Conservation (phyloP, 2,329 filamentous ascomycete genomes). For the Rutstroemia sp. region DNA sequence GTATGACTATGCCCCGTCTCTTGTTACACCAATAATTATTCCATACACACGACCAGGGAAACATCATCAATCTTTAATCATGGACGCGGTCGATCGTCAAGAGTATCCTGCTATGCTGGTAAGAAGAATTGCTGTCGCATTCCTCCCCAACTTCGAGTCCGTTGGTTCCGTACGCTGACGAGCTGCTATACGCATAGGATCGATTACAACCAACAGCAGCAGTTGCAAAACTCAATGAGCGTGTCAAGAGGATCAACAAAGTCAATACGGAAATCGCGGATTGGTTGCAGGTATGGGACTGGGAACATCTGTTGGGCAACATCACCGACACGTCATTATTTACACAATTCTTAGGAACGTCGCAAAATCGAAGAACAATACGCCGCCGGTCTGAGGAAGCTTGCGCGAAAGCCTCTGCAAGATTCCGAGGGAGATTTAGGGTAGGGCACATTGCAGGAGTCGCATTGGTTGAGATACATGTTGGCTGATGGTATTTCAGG, state of each 20-base stretch:
- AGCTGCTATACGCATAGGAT: conserved; percentile 48
- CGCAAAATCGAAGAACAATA: conserved; percentile 88
- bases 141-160: conserved; percentile 13
- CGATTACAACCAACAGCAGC: conserved; percentile 76
- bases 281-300: conserved; percentile 73
- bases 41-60: neutral
- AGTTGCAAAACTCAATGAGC: conserved; percentile 73
- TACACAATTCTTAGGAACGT: conserved; percentile 60
- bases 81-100: conserved; percentile 73
- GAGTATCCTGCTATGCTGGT: conserved; percentile 96
- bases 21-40: conserved; percentile 20
- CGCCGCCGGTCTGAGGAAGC: conserved; percentile 70
- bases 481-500: conserved; percentile 39
- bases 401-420: conserved; percentile 66
- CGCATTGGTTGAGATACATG: neutral
- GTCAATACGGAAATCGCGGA: conserved; percentile 89
- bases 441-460: conserved; percentile 46
- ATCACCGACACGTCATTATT: conserved; percentile 13
- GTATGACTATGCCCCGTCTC: conserved; percentile 25
- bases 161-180: conserved; percentile 10
- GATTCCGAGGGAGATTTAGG: conserved; percentile 77
- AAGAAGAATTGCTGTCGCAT: conserved; percentile 35
- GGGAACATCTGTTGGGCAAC: neutral
- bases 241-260: conserved; percentile 77
- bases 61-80: conserved; percentile 32